These are phyloP conservation scores for Candida anglica DNA, from an alignment of 805 yeast species.

Conservation along the genomic window DNA sequence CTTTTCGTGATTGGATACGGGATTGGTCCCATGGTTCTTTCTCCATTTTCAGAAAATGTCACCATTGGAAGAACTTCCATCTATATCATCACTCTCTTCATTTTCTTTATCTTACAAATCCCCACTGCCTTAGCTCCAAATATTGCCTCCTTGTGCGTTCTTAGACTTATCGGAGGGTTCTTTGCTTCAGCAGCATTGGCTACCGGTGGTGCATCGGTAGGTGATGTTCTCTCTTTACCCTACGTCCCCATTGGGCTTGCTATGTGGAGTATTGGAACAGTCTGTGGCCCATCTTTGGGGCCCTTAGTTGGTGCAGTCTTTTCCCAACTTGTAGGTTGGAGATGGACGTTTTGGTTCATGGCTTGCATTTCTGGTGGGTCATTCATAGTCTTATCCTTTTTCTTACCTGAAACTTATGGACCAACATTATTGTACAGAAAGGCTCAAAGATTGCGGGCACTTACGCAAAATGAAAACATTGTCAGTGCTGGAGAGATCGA, in stretches of 20 bases:
- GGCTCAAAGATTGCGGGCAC: slow-evolving; percentile 43
- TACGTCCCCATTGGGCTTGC: slow-evolving; percentile 45
- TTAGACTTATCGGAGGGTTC: slow-evolving; percentile 49
- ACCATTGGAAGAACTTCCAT: slow-evolving; percentile 43
- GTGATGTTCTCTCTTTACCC: slow-evolving; percentile 44
- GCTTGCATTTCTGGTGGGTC: slow-evolving; percentile 35
- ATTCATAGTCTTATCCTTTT: slow-evolving; percentile 29
- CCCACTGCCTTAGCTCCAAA: slow-evolving; percentile 45
- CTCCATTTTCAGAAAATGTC: slow-evolving; percentile 51
- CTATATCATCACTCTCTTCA: slow-evolving; percentile 37
- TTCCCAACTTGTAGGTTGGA: slow-evolving; percentile 41
- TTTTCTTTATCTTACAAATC: slow-evolving; percentile 45
- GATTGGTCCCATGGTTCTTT: slow-evolving; percentile 49
- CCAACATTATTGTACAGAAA: slow-evolving; percentile 44
- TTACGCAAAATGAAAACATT: slow-evolving; percentile 48
- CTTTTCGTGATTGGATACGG: slow-evolving; percentile 53
- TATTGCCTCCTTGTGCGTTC: slow-evolving; percentile 42
- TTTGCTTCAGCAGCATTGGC: slow-evolving; percentile 55
- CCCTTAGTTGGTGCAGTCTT: slow-evolving; percentile 56
- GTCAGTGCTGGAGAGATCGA: slow-evolving; percentile 37
- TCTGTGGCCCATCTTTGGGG: slow-evolving; percentile 52
- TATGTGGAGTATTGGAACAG: slow-evolving; percentile 51
- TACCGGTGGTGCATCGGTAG: too few relatives aligned
- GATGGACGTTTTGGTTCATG: slow-evolving; percentile 54
- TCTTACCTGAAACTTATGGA: slow-evolving; percentile 49